A percentile compares a stretch with the other conserved stretches of the same genome.
Evolutionary conservation across 805 yeast genomes (phyloP).

Genomic region (Komagataella ulmi): DNA sequence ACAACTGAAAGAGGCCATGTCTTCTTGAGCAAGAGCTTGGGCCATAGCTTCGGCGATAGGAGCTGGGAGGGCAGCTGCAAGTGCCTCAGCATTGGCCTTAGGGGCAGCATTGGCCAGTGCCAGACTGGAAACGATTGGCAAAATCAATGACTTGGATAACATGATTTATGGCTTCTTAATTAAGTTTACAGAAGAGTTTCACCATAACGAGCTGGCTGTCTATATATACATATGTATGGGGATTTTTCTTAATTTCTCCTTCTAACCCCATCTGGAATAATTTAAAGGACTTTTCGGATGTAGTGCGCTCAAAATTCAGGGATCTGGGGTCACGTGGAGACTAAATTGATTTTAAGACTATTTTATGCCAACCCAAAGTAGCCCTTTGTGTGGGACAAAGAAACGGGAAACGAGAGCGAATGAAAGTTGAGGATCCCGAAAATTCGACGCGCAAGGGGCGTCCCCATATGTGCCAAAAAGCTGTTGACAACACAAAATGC

Average conservation of each 20-base stretch:
- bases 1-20: conserved; percentile 17
- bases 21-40: conserved; percentile 13
- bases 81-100: conserved; percentile 16
- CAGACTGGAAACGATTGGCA: conserved; percentile 8
- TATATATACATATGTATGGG: not conserved
- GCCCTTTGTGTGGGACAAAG: not conserved
- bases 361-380: not conserved
- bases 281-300: not conserved
- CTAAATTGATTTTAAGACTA: not conserved
- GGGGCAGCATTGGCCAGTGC: conserved; percentile 15
- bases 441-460: not conserved
- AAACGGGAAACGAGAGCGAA: not conserved
- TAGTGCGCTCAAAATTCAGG: not conserved
- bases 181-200: not conserved
- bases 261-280: not conserved
- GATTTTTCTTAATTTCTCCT: not conserved
- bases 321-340: not conserved
- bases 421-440: not conserved
- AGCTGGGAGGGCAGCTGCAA: conserved; percentile 10
- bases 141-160: conserved; percentile 2
- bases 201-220: not conserved
- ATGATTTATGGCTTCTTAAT: not conserved
- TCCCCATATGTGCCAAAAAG: not conserved
- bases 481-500: not conserved
- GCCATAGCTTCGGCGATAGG: conserved; percentile 15